Percentiles rank a stretch among this genome's conserved stretches.
Conservation (phyloP, 1,284 basidiomycete species). For the Cryptococcus deneoformans region DNA sequence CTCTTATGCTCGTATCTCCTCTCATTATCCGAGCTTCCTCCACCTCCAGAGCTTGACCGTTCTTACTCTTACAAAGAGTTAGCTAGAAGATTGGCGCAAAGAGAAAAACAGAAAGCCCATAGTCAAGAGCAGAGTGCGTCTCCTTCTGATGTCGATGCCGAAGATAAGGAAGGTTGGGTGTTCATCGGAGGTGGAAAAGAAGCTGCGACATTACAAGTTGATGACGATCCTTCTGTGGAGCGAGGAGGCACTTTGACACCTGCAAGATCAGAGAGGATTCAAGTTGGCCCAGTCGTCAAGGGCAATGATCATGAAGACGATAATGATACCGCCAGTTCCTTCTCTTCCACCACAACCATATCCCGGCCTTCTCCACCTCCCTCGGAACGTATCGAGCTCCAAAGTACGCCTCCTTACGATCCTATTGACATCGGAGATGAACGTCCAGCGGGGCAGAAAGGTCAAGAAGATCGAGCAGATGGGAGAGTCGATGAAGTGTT, state of each 20-base stretch:
- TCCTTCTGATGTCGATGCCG: constrained; percentile 1
- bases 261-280: constrained; percentile 13
- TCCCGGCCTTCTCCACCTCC: constrained; percentile 23
- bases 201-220: constrained; percentile 15
- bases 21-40: constrained; percentile 56
- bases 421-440: constrained; percentile 40
- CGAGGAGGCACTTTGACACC: constrained; percentile 4
- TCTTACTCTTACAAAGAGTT: constrained; percentile 56
- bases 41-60: constrained; percentile 54
- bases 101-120: background rate
- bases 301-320: background rate
- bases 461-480: constrained; percentile 34
- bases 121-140: background rate
- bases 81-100: constrained; percentile 41
- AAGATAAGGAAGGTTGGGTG: constrained; percentile 23
- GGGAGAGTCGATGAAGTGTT: constrained; percentile 41
- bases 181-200: constrained; percentile 38
- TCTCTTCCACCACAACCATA: constrained; percentile 28
- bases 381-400: constrained; percentile 11
- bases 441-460: constrained; percentile 6
- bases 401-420: constrained; percentile 14
- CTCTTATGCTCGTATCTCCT: constrained; percentile 75
- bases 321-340: constrained; percentile 4
- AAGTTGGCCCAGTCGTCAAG: constrained; percentile 3
- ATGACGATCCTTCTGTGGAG: background rate